phyloP scores from a whole-genome alignment of 441 rosid genomes.

The Populus trichocarpa region DNA sequence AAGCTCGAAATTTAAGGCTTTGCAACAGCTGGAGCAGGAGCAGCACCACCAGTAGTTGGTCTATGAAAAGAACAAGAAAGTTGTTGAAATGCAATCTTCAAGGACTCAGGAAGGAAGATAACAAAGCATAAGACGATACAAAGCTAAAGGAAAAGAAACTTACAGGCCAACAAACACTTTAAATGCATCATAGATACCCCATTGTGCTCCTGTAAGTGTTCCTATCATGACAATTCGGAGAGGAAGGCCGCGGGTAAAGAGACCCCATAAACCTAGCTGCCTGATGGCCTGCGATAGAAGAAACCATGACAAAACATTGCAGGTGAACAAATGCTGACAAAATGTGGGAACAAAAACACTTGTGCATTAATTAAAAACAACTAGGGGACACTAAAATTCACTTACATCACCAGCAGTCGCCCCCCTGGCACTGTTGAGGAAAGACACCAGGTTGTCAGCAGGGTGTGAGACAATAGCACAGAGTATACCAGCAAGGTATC shows the following conservation, averaged over 20 bases:
- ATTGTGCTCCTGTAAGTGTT: conserved; percentile 92
- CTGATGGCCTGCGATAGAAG: conserved; percentile 82
- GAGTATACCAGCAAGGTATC: conserved; percentile 77
- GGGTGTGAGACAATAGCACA: conserved; percentile 94
- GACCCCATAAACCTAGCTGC: conserved; percentile 51
- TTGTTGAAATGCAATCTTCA: neutral
- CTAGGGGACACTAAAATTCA: conserved; percentile 1
- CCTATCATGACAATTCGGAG: conserved; percentile 98
- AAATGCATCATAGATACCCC: conserved; percentile 91
- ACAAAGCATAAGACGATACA: neutral
- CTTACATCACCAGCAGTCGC: conserved; percentile 84
- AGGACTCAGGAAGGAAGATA: neutral
- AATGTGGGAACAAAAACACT: neutral
- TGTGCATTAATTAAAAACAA: neutral
- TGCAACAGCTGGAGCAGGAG: conserved; percentile 40
- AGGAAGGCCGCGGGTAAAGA: conserved; percentile 60
- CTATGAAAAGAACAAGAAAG: conserved; percentile 28
- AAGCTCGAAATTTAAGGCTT: conserved; percentile 26
- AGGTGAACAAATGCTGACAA: neutral
- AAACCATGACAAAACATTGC: conserved; percentile 19
- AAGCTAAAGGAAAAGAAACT: conserved; percentile 29
- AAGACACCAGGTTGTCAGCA: conserved; percentile 93
- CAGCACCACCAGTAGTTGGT: conserved; percentile 72
- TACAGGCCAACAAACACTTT: conserved; percentile 96
- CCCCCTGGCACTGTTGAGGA: conserved; percentile 93